Evolutionary conservation across 2,329 filamentous ascomycete species (phyloP), one percentile per base, ranked within the genome.

Genomic region (Sporothrix pseudoabietina): DNA sequence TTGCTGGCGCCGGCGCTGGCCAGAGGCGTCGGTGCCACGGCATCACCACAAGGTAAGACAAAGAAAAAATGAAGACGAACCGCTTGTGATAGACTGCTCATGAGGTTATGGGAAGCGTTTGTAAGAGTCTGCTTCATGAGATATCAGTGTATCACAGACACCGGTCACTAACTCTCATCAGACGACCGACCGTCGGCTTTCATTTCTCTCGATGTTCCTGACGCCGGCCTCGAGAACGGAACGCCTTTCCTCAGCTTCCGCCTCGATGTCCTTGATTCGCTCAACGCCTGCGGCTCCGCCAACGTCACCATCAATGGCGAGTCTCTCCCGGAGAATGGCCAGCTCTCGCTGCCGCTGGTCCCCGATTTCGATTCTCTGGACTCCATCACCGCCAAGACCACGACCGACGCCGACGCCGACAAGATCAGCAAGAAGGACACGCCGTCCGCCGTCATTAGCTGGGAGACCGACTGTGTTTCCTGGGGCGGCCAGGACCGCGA

Each of bases 231-330:
- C n/a, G 69, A 70, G 47, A 66, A 71, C 26, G 74, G 71, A 16
- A 57, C 74, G 9, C 75, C 78, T 7, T 74, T 77, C 41, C 70
- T 80, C 73, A 79, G 79, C 57, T 79, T 87, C 68, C 81, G 81
- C 63, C 77, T 88, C 65, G 82, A 86, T 75, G 79, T 87, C 52
- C 78, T 83, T 44, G 82, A 85, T 73, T 84, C 85, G 10, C 79
- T 80, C 10, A 78, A 81, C n/a, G 80, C 83, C 35, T 88, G 86
- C 76, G 85, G 83, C 2, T 80, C 80, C 77, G 83, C 82, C 75
- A 85, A 84, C 75, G 80, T 87, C 73, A 83, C 82, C 22, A 77
- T 88, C 74, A 84, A 87, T 77, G 84, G 82, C 73, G 82, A 84
- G 73, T 54, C 78, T 5, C 79, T 87, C 5, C 75, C 79, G 19